Base-by-base conservation (phyloP, 23 red algal species). In the Rhodosorus marinus region DNA sequence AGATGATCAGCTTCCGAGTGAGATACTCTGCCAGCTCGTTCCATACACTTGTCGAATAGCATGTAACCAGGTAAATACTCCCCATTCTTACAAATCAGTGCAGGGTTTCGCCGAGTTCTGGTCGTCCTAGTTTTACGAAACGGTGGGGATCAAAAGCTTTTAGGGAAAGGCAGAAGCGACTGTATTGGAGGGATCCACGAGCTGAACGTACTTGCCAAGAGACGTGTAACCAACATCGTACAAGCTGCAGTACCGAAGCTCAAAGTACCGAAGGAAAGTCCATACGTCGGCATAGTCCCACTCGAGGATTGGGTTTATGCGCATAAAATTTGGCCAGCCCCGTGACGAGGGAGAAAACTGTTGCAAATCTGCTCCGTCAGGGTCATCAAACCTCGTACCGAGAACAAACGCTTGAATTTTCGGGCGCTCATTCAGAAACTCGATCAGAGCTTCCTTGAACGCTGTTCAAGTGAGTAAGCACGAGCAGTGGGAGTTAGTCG, bases 171-270 rank as follows among this genome's bases (percentile, higher is more conserved):
- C n/a, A n/a, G n/a, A n/a, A n/a, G n/a, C n/a, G n/a, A n/a, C n/a
- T n/a, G n/a, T n/a, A n/a, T n/a, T n/a, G n/a, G n/a, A n/a, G n/a
- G n/a, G n/a, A n/a, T n/a, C n/a, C n/a, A n/a, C n/a, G n/a, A n/a
- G n/a, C n/a, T n/a, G n/a, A n/a, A n/a, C 27, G 25, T 81, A 31
- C n/a, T 62, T 52, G 26, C 90, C 90, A 14, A 98, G 47, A 33
- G 73, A 81, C 20, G 90, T 98, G 56, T 81, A 98, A 33, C 90
- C 90, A 19, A 22, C 42, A 27, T 98, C 77, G 58, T 98, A 98
- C 29, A 98, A 14, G 9, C 33, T 26, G 26, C 79, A 85, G 48
- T 98, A 98, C 9, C 63, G 69, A 1, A 98, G 33, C 47, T 60
- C 35, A 36, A 75, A 85, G 8, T 38, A 29, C 17, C 60, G 46